A percentile compares a stretch with the other conserved stretches of the same genome.
These are phyloP conservation scores for Picea engelmannii DNA, from an alignment of 83 land plant species.

Conservation along the genomic window DNA sequence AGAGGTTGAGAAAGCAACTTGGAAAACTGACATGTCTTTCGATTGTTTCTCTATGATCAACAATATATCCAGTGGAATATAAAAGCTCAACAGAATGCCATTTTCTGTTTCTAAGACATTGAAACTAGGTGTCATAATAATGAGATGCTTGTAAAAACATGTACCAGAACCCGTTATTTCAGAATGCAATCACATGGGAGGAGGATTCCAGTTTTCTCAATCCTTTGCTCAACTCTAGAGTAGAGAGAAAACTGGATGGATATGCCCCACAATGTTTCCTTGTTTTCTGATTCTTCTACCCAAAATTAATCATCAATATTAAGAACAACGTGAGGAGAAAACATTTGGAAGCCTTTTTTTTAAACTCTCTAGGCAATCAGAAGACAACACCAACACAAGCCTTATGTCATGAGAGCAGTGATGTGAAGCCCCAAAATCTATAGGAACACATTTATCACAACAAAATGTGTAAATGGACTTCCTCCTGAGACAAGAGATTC, in stretches of 20 bases:
- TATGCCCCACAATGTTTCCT: not conserved
- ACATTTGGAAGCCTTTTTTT: slow-evolving; percentile 1
- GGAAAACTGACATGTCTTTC: not conserved
- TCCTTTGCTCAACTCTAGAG: too few species aligned
- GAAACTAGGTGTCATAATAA: not conserved
- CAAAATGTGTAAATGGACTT: not conserved
- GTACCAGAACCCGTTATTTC: not conserved
- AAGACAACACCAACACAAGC: not conserved
- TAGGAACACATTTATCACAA: not conserved
- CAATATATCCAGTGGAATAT: not conserved
- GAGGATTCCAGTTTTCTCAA: too few species aligned
- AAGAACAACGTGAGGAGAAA: not conserved
- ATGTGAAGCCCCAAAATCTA: slow-evolving; percentile 5
- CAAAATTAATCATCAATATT: not conserved
- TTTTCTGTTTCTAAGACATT: slow-evolving; percentile 2
- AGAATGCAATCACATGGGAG: not conserved
- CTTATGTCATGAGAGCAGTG: slow-evolving; percentile 3
- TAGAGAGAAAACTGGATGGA: not conserved
- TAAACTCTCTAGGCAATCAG: not conserved
- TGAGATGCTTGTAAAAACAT: not conserved
- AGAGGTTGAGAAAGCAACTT: not conserved
- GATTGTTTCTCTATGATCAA: not conserved
- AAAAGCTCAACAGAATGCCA: not conserved
- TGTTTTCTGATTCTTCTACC: slow-evolving; percentile 5
- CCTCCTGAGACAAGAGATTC: not conserved